These are phyloP conservation scores for Cichorium intybus DNA, from an alignment of 140 eudicot genomes.

Conservation along the genomic window DNA sequence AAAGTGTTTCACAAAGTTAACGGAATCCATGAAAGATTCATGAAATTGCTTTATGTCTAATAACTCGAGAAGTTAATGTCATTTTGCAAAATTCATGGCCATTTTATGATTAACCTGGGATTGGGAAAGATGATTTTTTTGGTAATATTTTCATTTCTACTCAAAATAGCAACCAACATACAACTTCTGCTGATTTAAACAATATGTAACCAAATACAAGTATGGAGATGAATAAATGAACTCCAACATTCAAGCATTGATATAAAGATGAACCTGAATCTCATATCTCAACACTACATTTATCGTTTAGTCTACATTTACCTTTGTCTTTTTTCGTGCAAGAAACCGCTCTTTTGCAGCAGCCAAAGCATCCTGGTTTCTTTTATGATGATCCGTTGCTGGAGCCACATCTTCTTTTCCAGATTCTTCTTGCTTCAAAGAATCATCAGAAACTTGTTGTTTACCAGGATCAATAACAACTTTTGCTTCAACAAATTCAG, in stretches of 20 bases:
- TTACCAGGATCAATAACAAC: slow-evolving; percentile 31
- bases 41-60: no score
- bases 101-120: no score
- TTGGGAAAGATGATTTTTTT: no score
- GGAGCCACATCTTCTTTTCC: slow-evolving; percentile 19
- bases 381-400: slow-evolving; percentile 54
- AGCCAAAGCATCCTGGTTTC: slow-evolving; percentile 65
- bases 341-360: slow-evolving; percentile 81
- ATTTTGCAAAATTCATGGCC: no score
- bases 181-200: no score
- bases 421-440: slow-evolving; percentile 33
- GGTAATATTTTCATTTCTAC: no score
- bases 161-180: background rate
- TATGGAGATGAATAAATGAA: no score
- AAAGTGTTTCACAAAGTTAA: no score
- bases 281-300: background rate
- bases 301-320: background rate
- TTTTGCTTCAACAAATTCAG: slow-evolving; percentile 23
- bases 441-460: slow-evolving; percentile 26
- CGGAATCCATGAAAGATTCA: no score
- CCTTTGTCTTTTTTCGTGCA: slow-evolving; percentile 73
- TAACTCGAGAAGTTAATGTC: no score
- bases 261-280: no score
- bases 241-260: no score
- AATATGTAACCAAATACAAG: background rate